Evolutionary conservation across 2,329 filamentous ascomycete species (phyloP).

Genomic region (Fusarium neocosmosporiellum): DNA sequence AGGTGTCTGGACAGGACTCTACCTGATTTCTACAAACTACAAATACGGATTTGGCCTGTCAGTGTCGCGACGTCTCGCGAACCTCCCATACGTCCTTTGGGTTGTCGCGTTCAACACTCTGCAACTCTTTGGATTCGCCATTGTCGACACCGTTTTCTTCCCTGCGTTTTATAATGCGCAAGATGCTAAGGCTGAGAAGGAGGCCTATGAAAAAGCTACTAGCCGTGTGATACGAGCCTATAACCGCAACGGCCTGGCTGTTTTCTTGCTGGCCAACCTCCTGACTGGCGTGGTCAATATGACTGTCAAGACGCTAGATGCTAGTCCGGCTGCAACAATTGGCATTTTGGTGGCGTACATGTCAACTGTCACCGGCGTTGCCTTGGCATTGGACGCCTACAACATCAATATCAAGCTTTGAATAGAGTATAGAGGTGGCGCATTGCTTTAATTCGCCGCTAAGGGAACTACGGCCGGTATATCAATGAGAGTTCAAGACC

Average conservation of each 20-base stretch:
- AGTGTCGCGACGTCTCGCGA: constrained; percentile 90
- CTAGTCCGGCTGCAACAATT: constrained; percentile 73
- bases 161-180: constrained; percentile 73
- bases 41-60: constrained; percentile 76
- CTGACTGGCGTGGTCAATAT: constrained; percentile 91
- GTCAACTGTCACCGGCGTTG: constrained; percentile 72
- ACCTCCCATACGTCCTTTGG: constrained; percentile 94
- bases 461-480: not conserved
- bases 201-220: constrained; percentile 75
- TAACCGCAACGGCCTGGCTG: constrained; percentile 86
- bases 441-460: not conserved
- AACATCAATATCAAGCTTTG: constrained; percentile 78
- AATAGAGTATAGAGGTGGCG: constrained; percentile 11
- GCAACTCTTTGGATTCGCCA: constrained; percentile 83
- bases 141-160: constrained; percentile 83
- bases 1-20: constrained; percentile 75
- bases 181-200: constrained; percentile 67
- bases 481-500: not conserved
- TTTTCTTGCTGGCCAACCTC: constrained; percentile 91
- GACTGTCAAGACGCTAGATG: constrained; percentile 83
- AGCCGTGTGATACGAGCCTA: constrained; percentile 84
- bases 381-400: constrained; percentile 72
- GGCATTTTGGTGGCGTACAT: constrained; percentile 80
- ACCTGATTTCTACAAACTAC: constrained; percentile 75
- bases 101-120: constrained; percentile 88